Conservation (phyloP, 2,329 filamentous ascomycete genomes). For the Aspergillus viridinutans region DNA sequence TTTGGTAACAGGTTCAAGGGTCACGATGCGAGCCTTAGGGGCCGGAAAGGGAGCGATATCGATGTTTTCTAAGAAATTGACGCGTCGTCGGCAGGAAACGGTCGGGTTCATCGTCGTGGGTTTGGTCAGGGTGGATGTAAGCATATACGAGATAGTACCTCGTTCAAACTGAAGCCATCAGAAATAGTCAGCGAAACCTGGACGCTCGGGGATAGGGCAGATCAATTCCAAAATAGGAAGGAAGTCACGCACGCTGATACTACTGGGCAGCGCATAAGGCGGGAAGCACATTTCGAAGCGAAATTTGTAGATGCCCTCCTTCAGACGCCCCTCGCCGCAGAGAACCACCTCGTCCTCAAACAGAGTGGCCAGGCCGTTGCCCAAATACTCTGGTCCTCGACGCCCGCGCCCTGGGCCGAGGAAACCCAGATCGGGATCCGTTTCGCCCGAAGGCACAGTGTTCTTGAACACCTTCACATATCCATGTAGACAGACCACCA, state of each 20-base stretch:
- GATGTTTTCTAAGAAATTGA: conserved; percentile 74
- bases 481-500: conserved; percentile 60
- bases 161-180: conserved; percentile 71
- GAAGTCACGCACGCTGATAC: conserved; percentile 72
- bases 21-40: conserved; percentile 77
- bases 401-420: conserved; percentile 53
- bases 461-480: conserved; percentile 64
- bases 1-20: conserved; percentile 79
- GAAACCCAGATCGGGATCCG: conserved; percentile 46
- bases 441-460: conserved; percentile 53
- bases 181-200: conserved; percentile 5
- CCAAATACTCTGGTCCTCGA: conserved; percentile 53
- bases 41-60: conserved; percentile 73
- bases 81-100: conserved; percentile 72
- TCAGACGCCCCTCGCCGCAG: conserved; percentile 60
- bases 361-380: conserved; percentile 60
- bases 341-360: conserved; percentile 63
- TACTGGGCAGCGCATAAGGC: conserved; percentile 64
- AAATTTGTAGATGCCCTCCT: conserved; percentile 63
- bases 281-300: conserved; percentile 62
- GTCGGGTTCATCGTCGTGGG: conserved; percentile 82
- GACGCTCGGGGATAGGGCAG: background rate
- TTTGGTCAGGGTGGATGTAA: conserved; percentile 83
- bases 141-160: conserved; percentile 85
- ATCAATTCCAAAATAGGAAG: background rate